Evolutionary conservation across 1,139 yeast genomes (phyloP).

Genomic region (Pichia sp.): DNA sequence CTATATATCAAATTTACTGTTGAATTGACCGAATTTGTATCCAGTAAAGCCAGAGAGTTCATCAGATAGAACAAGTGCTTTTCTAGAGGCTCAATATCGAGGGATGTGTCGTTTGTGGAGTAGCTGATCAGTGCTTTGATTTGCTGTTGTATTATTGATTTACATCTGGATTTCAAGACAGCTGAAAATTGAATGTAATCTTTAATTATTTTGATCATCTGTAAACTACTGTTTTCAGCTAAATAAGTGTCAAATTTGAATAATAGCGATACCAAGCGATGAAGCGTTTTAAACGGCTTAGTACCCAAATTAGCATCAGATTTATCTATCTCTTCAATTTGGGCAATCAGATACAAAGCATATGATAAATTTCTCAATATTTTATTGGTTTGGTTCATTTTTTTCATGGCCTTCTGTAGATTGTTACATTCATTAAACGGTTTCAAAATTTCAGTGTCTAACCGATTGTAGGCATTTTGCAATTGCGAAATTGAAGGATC

Average conservation of each 20-base stretch:
- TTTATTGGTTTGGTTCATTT: constrained; percentile 61
- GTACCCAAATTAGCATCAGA: constrained; percentile 18
- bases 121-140: constrained; percentile 4
- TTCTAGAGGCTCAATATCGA: background rate
- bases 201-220: constrained; percentile 38
- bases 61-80: constrained; percentile 1
- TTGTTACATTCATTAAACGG: constrained; percentile 60
- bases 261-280: constrained; percentile 22
- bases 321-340: constrained; percentile 35
- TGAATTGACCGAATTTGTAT: background rate
- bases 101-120: background rate
- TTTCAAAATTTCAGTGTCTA: constrained; percentile 57
- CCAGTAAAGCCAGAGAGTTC: background rate
- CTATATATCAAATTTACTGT: constrained; percentile 1
- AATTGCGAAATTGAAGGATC: constrained; percentile 51
- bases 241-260: constrained; percentile 28
- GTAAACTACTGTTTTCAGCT: constrained; percentile 29
- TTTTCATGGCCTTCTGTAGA: constrained; percentile 56
- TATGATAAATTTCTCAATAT: constrained; percentile 62
- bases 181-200: constrained; percentile 32
- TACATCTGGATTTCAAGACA: constrained; percentile 14
- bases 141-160: constrained; percentile 5
- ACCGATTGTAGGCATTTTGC: constrained; percentile 51
- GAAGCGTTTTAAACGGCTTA: constrained; percentile 23
- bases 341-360: constrained; percentile 59